Conservation (phyloP, 495 filamentous ascomycete genomes). For the Hypoxylon perforatum region DNA sequence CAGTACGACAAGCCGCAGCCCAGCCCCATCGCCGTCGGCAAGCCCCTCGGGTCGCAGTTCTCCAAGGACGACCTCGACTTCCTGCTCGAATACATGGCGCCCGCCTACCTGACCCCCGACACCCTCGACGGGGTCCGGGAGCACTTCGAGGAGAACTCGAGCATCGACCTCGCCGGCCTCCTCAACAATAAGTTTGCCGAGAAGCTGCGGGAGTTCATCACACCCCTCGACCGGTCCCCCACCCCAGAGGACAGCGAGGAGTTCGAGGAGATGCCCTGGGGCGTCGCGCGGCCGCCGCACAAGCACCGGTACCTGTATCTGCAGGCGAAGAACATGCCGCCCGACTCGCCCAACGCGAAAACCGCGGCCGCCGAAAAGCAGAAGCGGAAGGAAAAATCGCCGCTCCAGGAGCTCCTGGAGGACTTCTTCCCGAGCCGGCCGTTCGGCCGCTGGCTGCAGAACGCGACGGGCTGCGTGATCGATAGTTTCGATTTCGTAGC, state of each 20-base stretch:
- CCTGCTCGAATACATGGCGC: slow-evolving; percentile 86
- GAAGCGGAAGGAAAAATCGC: slow-evolving; percentile 51
- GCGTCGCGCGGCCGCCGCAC: slow-evolving; percentile 86
- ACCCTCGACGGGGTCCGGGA: slow-evolving; percentile 84
- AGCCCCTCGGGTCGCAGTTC: slow-evolving; percentile 64
- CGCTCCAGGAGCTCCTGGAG: slow-evolving; percentile 79
- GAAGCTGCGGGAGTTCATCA: slow-evolving; percentile 73
- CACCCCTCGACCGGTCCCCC: slow-evolving; percentile 67
- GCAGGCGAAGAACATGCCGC: slow-evolving; percentile 57
- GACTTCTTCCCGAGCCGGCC: slow-evolving; percentile 82
- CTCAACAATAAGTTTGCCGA: slow-evolving; percentile 79
- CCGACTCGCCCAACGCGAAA: slow-evolving; percentile 10
- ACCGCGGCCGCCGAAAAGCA: slow-evolving; percentile 12
- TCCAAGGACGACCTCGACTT: slow-evolving; percentile 83
- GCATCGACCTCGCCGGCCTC: slow-evolving; percentile 80
- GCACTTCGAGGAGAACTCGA: slow-evolving; percentile 83
- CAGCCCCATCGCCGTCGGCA: slow-evolving; percentile 62
- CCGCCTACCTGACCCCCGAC: slow-evolving; percentile 93
- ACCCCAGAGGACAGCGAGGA: slow-evolving; percentile 60
- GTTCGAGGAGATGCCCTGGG: slow-evolving; percentile 73
- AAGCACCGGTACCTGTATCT: slow-evolving; percentile 94
- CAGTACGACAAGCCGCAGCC: slow-evolving; percentile 83
- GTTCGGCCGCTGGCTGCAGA: slow-evolving; percentile 90
- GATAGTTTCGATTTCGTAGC: slow-evolving; percentile 76
- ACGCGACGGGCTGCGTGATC: slow-evolving; percentile 77